A percentile compares a stretch with the other conserved stretches of the same genome.
Conservation (phyloP, 805 yeast species). For the Nakazawaea pomicola region DNA sequence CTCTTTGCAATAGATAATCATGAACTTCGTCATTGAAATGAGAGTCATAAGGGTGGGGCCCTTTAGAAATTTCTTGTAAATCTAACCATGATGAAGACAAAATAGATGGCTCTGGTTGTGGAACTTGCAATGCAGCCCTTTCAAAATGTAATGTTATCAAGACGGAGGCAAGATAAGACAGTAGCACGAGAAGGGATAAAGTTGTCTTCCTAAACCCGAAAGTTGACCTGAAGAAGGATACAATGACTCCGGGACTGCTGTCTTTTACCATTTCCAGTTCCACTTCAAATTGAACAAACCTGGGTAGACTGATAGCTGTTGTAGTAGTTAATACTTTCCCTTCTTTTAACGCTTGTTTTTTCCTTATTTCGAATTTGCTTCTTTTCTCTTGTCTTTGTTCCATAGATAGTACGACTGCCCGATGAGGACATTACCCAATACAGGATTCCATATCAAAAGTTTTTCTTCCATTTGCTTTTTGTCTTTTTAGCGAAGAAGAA, state of each 20-base stretch:
- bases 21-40: conserved; percentile 73
- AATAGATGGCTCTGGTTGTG: conserved; percentile 33
- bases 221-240: conserved; percentile 35
- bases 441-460: no score
- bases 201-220: conserved; percentile 75
- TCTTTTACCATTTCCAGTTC: conserved; percentile 1
- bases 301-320: no score
- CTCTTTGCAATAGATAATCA: conserved; percentile 50
- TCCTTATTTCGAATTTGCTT: no score
- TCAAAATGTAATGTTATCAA: conserved; percentile 29
- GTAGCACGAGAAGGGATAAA: conserved; percentile 48
- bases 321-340: no score
- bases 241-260: conserved; percentile 18
- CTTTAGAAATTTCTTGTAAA: conserved; percentile 59
- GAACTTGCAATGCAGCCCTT: conserved; percentile 36
- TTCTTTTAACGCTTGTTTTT: no score
- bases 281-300: no score
- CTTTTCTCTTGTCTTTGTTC: no score
- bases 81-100: conserved; percentile 58
- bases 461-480: no score
- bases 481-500: no score
- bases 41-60: conserved; percentile 77
- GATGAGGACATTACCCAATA: no score
- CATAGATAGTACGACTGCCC: no score
- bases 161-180: conserved; percentile 40